Base-by-base conservation (phyloP, 2,329 filamentous ascomycete genomes). In the Fusarium penzigii region DNA sequence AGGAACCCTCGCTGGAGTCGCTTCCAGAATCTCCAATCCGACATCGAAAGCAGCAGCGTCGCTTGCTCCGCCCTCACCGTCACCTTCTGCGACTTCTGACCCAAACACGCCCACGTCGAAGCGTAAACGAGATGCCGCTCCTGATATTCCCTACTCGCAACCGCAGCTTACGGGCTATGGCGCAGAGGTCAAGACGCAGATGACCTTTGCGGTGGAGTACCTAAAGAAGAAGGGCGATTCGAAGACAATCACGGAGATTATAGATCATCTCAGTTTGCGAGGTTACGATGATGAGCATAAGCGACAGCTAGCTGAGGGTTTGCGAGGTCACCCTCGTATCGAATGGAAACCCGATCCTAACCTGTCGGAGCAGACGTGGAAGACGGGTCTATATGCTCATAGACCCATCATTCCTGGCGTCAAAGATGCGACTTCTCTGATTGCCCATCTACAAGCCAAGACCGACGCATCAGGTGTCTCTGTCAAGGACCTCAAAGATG, bases 401-500 rank as follows among this genome's bases (percentile, higher is more conserved):
- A 85, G 85, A 39, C 92, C 94, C 49, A 83, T 89, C 63, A 91
- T 96, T 69, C 79, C 80, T 4, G 86, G 89, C 56, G 93, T 99
- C 55, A 86, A 85, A 63, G 87, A 85, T 65, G 85, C 86, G 53
- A 86, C 88, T 39, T 85, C 92, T 63, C 82, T 99, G 49, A 84
- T 96, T 49, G 83, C 82, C 49, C 88, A 90, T 68, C 82, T 99
- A 32, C 92, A 96, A 73, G 80, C 81, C 48, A 92, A 92, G 72
- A 85, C 84, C 47, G 92, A 92, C 53, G 89, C 90, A 2, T 85
- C 88, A 59, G 91, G 90, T 12, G 83, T 97, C 49, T 81, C 81
- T 38, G 90, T 97, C 57, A 92, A 91, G 70, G 92, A 97, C 65
- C 82, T 99, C 56, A 96, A 96, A 73, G 94, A 99, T 69, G 94